Conservation (phyloP, 306 rosid species). For the Casuarina cunninghamiana region DNA sequence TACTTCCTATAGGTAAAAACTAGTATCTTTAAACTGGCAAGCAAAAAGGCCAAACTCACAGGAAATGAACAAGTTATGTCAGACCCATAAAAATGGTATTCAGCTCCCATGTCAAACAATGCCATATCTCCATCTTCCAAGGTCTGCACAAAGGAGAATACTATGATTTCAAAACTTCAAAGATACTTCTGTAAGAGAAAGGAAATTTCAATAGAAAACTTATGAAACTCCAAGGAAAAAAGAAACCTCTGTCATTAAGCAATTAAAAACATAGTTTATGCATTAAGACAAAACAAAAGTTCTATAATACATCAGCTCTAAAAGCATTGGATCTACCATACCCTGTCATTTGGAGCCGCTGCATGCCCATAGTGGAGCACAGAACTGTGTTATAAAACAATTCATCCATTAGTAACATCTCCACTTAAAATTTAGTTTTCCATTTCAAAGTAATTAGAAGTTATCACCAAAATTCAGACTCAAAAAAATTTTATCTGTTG, state of each 20-base stretch:
- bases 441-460: background rate
- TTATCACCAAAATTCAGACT: background rate
- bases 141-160: constrained; percentile 47
- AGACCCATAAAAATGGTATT: constrained; percentile 88
- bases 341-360: constrained; percentile 95
- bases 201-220: background rate
- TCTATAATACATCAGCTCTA: background rate
- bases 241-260: background rate
- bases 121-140: constrained; percentile 91
- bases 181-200: background rate
- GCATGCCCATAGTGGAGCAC: constrained; percentile 96
- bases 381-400: constrained; percentile 55
- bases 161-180: background rate
- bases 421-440: background rate
- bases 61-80: constrained; percentile 96
- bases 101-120: constrained; percentile 97
- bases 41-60: constrained; percentile 49
- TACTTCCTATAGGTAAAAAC: constrained; percentile 6
- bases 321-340: constrained; percentile 23
- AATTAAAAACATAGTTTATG: background rate
- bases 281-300: background rate
- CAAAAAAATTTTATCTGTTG: background rate
- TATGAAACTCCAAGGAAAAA: background rate
- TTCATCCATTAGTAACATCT: constrained; percentile 15
- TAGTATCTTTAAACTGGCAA: background rate